Evolutionary conservation across 73 alveolate genomes (phyloP).

Genomic region (Tetrahymena thermophila): DNA sequence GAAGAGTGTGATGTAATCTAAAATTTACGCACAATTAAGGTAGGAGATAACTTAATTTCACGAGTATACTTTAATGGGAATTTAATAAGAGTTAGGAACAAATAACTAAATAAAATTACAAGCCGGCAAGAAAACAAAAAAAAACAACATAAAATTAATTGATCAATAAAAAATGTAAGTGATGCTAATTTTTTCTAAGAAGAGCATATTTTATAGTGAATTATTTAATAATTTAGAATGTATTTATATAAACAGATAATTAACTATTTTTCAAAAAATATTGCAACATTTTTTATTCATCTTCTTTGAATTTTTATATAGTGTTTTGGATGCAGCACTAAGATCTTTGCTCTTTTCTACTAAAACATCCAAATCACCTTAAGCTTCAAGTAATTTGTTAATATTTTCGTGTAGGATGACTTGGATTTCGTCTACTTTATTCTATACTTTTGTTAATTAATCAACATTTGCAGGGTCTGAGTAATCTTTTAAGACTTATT

Average conservation of each 20-base stretch:
- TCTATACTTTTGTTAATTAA: conserved; percentile 16
- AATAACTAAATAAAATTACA: no score
- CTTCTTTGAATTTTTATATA: conserved; percentile 30
- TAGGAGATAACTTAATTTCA: background rate
- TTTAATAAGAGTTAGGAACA: no score
- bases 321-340: conserved; percentile 19
- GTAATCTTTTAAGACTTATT: conserved; percentile 17
- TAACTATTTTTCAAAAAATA: background rate
- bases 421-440: conserved; percentile 35
- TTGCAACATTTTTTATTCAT: conserved; percentile 36
- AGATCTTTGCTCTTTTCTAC: conserved; percentile 35
- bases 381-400: conserved; percentile 29
- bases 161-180: no score
- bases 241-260: background rate
- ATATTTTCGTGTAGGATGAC: conserved; percentile 33
- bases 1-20: background rate
- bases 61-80: background rate
- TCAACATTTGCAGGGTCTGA: conserved; percentile 41
- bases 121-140: background rate
- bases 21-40: background rate
- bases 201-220: no score
- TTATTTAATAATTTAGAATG: no score
- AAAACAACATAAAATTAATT: no score
- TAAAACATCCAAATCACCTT: conserved; percentile 34
- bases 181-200: no score